Base-by-base conservation (phyloP, 2,329 filamentous ascomycete genomes). In the Penicillium griseofulvum region DNA sequence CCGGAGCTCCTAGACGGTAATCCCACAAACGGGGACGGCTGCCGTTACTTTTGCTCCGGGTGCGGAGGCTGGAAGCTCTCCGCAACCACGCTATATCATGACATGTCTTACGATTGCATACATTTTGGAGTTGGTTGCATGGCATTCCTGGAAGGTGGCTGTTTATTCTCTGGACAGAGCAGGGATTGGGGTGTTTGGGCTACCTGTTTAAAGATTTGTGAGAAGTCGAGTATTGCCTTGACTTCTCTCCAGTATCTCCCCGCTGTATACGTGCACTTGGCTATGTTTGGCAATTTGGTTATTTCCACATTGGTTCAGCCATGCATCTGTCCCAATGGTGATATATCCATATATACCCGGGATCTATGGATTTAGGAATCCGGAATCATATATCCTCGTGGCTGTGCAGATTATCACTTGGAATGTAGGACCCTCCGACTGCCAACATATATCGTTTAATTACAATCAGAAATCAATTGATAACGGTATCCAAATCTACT, bases 61-160 rank as follows among this genome's bases (percentile, higher is more conserved):
- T 53, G 55, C 62, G 51, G 28, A 41, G 39, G n/a, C 19, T 11
- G 17, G 36, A 36, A 17, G 17, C 16, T 36, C 48, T 33, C 16
- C 31, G 44, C 37, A 41, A 34, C 46, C 52, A 42, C 50, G 44
- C 44, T 43, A 59, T 52, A 55, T 55, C 52, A 59, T 57, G 59
- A 68, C 59, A 70, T 61, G 65, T 68, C 54, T 71, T 66, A 71
- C 56, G 69, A 72, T 67, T 71, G 69, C 70, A 72, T 72, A 63
- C 56, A 63, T 59, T 57, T 58, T 61, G 70, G 69, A 69, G 68
- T 72, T 71, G 62, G 57, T 66, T 68, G 63, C 65, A 65, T 69
- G 57, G 58, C 63, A 59, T 62, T 64, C 56, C 57, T 48, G 61
- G 50, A 60, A 65, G 57, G 58, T 57, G 61, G 44, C 52, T 60